Conservation (phyloP, 2,329 filamentous ascomycete genomes). For the Paecilomyces sp. region DNA sequence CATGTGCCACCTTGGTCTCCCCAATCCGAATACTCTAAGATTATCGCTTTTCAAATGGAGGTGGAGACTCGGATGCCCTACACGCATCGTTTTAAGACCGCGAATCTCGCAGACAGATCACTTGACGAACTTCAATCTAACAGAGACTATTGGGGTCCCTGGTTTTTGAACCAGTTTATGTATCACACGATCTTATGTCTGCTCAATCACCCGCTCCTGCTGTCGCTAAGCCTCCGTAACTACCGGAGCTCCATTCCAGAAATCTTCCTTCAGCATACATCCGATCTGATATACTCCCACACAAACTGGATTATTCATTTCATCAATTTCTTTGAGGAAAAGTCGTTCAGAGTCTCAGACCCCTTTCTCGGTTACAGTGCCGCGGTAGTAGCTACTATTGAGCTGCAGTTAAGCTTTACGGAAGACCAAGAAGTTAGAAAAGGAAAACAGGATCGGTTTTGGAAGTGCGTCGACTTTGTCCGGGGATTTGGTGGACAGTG, state of each 20-base stretch:
- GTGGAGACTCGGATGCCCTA: conserved; percentile 46
- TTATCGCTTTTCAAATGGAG: conserved; percentile 45
- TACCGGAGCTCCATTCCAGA: conserved; percentile 48
- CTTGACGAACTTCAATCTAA: conserved; percentile 37
- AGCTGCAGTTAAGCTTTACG: conserved; percentile 49
- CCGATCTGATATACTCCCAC: conserved; percentile 45
- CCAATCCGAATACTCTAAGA: conserved; percentile 47
- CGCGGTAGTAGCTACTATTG: conserved; percentile 48
- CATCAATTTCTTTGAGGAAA: conserved; percentile 41
- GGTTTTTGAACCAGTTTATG: conserved; percentile 46
- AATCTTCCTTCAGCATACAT: conserved; percentile 48
- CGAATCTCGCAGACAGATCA: conserved; percentile 39
- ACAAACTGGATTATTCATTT: conserved; percentile 49
- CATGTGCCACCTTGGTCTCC: conserved; percentile 42
- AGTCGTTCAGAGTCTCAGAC: conserved; percentile 41
- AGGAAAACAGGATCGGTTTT: conserved; percentile 38
- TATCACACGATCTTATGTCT: conserved; percentile 49
- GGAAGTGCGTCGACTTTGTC: conserved; percentile 40
- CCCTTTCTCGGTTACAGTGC: conserved; percentile 45
- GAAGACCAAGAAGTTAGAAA: conserved; percentile 28
- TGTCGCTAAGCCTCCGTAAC: conserved; percentile 47
- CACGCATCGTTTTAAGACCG: conserved; percentile 44
- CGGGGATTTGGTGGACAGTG: conserved; percentile 34
- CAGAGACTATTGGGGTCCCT: conserved; percentile 48
- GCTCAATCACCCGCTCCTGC: conserved; percentile 48